Evolutionary conservation across 2,329 filamentous ascomycete genomes (phyloP).

Genomic region (Colletotrichum sp.): DNA sequence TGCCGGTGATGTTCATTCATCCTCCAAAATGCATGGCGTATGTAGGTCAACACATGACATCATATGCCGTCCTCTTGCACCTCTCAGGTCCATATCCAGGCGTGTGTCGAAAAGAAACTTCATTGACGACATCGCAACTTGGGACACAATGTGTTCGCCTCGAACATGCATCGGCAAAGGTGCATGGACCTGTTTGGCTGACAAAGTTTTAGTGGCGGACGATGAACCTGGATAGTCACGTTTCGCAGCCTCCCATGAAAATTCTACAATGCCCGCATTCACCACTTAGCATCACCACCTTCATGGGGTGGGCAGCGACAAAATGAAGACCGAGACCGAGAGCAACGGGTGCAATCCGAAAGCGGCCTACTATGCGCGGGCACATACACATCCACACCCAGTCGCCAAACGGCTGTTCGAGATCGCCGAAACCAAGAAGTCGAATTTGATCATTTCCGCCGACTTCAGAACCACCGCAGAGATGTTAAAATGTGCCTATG

Average conservation of each 20-base stretch:
- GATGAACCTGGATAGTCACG: neutral
- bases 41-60: neutral
- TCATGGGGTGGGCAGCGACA: neutral
- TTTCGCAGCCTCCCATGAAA: neutral
- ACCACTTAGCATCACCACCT: neutral
- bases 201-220: neutral
- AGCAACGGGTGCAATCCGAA: neutral
- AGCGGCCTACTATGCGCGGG: neutral
- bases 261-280: neutral
- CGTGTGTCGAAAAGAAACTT: fast-evolving
- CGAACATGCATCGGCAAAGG: too few relatives aligned
- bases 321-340: neutral
- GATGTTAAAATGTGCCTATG: conserved; percentile 49
- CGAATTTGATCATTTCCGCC: conserved; percentile 52
- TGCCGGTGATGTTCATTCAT: neutral
- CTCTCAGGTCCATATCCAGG: fast-evolving
- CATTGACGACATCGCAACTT: fast-evolving
- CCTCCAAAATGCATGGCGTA: neutral
- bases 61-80: neutral
- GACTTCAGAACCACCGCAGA: conserved; percentile 51
- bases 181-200: too few relatives aligned
- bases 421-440: conserved; percentile 49
- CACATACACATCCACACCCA: conserved; percentile 26
- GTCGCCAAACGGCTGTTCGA: conserved; percentile 47
- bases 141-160: neutral